Evolutionary conservation across 2,329 filamentous ascomycete genomes (phyloP).

Genomic region (Cadophora malorum): DNA sequence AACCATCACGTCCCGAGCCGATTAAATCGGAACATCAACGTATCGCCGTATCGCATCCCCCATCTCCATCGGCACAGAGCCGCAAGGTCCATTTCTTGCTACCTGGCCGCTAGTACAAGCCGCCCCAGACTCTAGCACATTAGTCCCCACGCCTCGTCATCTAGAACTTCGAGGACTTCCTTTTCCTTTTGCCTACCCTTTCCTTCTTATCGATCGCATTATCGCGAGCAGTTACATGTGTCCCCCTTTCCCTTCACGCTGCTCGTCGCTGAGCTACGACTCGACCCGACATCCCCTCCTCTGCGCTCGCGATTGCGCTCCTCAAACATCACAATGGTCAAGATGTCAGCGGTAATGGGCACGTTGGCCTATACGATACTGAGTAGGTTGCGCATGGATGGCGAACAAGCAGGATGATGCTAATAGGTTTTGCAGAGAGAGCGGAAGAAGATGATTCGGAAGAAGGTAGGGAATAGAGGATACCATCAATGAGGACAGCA

Average conservation of each 20-base stretch:
- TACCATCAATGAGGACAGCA: conserved; percentile 27
- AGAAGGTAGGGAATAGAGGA: conserved; percentile 37
- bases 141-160: conserved; percentile 14
- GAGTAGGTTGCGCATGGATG: conserved; percentile 40
- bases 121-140: conserved; percentile 5
- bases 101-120: conserved; percentile 22
- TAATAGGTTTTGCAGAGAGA: conserved; percentile 40
- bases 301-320: conserved; percentile 11
- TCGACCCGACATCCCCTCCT: conserved; percentile 23
- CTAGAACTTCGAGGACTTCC: neutral
- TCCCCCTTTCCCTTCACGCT: conserved; percentile 37
- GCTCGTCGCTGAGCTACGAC: conserved; percentile 45
- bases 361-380: conserved; percentile 44
- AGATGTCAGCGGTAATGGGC: conserved; percentile 41
- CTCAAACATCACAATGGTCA: conserved; percentile 27
- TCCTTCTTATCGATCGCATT: conserved; percentile 9
- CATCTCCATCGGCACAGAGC: neutral
- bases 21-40: neutral
- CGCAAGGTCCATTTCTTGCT: conserved; percentile 18
- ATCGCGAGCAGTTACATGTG: conserved; percentile 43
- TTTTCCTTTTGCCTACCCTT: neutral
- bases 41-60: neutral
- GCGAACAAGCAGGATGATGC: conserved; percentile 22
- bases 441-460: conserved; percentile 41
- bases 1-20: conserved; percentile 2